A percentile compares a stretch with the other conserved stretches of the same genome.
Conservation (phyloP, 306 rosid genomes). For the Oemleria cerasiformis region DNA sequence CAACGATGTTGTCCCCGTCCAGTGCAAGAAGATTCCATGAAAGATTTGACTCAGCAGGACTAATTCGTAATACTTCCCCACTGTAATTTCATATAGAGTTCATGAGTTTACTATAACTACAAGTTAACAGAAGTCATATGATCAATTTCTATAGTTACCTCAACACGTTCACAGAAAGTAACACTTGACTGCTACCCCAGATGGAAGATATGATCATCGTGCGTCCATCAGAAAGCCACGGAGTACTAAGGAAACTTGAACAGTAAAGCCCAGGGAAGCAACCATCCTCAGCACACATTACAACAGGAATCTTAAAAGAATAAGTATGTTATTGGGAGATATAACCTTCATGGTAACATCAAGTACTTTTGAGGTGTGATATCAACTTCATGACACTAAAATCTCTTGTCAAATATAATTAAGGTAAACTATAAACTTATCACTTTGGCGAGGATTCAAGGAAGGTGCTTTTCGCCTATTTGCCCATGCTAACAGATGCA, state of each 20-base stretch:
- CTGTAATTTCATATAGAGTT: constrained; percentile 40
- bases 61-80: constrained; percentile 60
- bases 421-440: not conserved
- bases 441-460: not conserved
- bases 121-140: constrained; percentile 22
- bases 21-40: constrained; percentile 74
- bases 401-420: not conserved
- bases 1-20: constrained; percentile 76
- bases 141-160: constrained; percentile 39
- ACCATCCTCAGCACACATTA: constrained; percentile 58
- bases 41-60: constrained; percentile 60
- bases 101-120: constrained; percentile 15
- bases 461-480: not conserved
- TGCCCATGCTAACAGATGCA: not conserved
- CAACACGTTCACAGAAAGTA: constrained; percentile 68
- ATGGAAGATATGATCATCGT: constrained; percentile 64
- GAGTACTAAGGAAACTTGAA: constrained; percentile 40
- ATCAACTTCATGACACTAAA: not conserved
- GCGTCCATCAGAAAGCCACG: constrained; percentile 79
- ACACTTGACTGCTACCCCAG: constrained; percentile 68
- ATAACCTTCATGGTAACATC: not conserved
- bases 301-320: constrained; percentile 64
- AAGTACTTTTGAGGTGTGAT: not conserved
- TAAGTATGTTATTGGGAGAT: not conserved
- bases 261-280: constrained; percentile 80